Percentiles rank a stretch among this genome's conserved stretches.
Conservation (phyloP, 495 filamentous ascomycete genomes). For the Halenospora varia region DNA sequence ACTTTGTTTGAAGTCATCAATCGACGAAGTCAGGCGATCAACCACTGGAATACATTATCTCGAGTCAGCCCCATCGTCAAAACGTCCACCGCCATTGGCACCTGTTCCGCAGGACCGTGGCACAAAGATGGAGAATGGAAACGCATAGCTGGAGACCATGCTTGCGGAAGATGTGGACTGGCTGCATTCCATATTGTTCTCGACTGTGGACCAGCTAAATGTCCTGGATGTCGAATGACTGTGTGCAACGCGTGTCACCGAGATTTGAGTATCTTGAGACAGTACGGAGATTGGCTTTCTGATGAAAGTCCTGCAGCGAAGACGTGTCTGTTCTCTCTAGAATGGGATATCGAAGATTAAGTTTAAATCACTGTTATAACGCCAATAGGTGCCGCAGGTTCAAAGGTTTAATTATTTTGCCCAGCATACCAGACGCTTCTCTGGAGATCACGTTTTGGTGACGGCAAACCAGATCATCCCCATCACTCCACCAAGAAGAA, state of each 20-base stretch:
- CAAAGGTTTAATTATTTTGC: no score
- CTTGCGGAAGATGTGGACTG: conserved; percentile 16
- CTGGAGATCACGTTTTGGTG: not conserved
- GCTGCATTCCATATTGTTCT: conserved; percentile 16
- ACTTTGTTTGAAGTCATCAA: conserved; percentile 16
- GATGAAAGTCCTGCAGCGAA: not conserved
- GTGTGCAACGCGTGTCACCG: conserved; percentile 17
- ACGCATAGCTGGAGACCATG: conserved; percentile 13
- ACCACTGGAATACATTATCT: conserved; percentile 15
- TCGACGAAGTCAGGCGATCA: conserved; percentile 8
- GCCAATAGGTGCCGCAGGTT: no score
- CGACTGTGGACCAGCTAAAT: conserved; percentile 15
- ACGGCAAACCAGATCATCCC: conserved; percentile 65
- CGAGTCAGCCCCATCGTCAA: conserved; percentile 3
- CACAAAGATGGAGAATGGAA: conserved; percentile 16
- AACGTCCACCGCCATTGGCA: not conserved
- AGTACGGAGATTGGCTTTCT: conserved; percentile 15
- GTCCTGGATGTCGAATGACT: conserved; percentile 13
- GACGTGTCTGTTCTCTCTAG: not conserved
- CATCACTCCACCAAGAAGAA: conserved; percentile 63
- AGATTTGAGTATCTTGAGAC: conserved; percentile 12
- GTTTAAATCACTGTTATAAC: no score
- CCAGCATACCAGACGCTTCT: no score
- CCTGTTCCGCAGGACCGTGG: conserved; percentile 14
- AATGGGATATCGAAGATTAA: no score